Conservation (phyloP, 2,329 filamentous ascomycete genomes). For the Graphiopsis chlorocephala region DNA sequence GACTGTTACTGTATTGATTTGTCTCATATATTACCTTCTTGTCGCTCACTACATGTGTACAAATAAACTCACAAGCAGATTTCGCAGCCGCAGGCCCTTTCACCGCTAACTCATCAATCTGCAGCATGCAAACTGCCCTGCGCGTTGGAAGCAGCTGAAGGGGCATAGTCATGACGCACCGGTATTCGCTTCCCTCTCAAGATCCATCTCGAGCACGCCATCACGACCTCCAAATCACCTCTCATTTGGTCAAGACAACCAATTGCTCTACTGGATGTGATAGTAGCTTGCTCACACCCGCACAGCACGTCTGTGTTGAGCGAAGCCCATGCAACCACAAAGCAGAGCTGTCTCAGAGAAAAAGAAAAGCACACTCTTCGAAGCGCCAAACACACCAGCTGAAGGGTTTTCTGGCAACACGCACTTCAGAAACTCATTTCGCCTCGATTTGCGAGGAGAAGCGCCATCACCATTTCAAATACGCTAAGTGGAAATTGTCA, state of each 20-base stretch:
- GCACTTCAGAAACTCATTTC: neutral
- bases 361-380: no score
- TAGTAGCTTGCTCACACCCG: neutral
- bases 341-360: no score
- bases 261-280: neutral
- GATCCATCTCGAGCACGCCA: neutral
- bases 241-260: neutral
- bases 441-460: neutral
- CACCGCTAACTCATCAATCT: neutral
- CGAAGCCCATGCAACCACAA: no score
- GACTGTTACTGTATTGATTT: neutral
- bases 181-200: neutral
- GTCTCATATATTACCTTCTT: neutral
- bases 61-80: neutral
- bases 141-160: no score
- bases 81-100: neutral
- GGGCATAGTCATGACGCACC: neutral
- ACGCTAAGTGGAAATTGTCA: neutral
- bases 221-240: neutral
- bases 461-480: neutral
- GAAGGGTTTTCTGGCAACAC: no score
- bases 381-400: neutral
- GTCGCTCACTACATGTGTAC: no score
- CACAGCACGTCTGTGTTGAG: no score
- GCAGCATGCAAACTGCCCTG: neutral